phyloP scores from a whole-genome alignment of 345 rosid genomes.

The Trapa incisa region DNA sequence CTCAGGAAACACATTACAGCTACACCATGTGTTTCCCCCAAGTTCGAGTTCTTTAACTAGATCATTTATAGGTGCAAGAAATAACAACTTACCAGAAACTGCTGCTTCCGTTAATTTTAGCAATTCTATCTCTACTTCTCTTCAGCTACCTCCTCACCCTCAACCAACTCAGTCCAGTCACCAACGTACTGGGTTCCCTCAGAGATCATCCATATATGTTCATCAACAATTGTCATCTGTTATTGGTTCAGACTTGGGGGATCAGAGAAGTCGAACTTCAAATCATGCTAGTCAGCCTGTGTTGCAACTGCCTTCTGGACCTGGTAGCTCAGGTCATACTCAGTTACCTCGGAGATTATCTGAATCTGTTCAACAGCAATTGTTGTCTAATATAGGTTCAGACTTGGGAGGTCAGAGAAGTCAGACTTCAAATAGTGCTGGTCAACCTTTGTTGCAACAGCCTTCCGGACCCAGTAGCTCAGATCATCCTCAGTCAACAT shows the following conservation, averaged over 20 bases:
- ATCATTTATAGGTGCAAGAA: slow-evolving; percentile 17
- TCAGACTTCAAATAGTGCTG: slow-evolving; percentile 23
- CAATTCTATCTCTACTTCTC: slow-evolving; percentile 32
- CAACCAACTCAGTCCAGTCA: slow-evolving; percentile 42
- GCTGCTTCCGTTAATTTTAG: slow-evolving; percentile 36
- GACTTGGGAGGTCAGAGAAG: slow-evolving; percentile 31
- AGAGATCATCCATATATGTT: slow-evolving; percentile 50
- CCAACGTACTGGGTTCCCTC: slow-evolving; percentile 26
- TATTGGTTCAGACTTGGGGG: slow-evolving; percentile 21
- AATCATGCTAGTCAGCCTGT: slow-evolving; percentile 26
- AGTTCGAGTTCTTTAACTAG: slow-evolving; percentile 30
- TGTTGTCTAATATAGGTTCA: slow-evolving; percentile 33
- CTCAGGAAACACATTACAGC: slow-evolving; percentile 30
- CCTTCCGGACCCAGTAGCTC: slow-evolving; percentile 37
- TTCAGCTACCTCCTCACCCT: slow-evolving; percentile 33
- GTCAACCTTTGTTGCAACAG: slow-evolving; percentile 23
- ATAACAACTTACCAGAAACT: slow-evolving; percentile 29
- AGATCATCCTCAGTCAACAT: slow-evolving; percentile 31
- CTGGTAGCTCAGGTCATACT: slow-evolving; percentile 29
- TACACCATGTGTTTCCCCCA: slow-evolving; percentile 30
- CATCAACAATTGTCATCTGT: slow-evolving; percentile 54
- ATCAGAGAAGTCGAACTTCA: slow-evolving; percentile 27
- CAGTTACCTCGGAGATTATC: slow-evolving; percentile 47
- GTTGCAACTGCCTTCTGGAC: slow-evolving; percentile 28
- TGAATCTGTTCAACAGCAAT: slow-evolving; percentile 53